Evolutionary conservation across 2,329 filamentous ascomycete genomes (phyloP).

Genomic region (Pseudogymnoascus sp.): DNA sequence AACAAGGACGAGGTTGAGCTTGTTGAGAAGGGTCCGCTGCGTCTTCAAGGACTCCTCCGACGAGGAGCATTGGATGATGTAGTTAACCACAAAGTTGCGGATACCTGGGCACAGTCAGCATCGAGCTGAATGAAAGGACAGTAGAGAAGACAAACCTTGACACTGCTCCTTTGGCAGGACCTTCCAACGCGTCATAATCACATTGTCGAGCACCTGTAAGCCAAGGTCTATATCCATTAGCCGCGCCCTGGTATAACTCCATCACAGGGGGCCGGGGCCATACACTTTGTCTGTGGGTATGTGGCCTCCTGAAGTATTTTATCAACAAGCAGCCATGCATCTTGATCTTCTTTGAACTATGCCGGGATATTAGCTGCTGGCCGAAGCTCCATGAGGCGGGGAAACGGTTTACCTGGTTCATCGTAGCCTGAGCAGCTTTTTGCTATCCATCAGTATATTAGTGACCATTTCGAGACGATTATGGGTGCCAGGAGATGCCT

Average conservation of each 20-base stretch:
- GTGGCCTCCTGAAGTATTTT: conserved; percentile 90
- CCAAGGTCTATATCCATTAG: conserved; percentile 61
- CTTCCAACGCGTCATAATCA: conserved; percentile 99
- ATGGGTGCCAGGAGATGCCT: not conserved
- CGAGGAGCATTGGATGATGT: conserved; percentile 89
- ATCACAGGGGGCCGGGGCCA: conserved; percentile 28
- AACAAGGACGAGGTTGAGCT: conserved; percentile 94
- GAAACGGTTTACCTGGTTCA: conserved; percentile 68
- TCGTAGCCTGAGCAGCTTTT: conserved; percentile 86
- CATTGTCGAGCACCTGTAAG: conserved; percentile 92
- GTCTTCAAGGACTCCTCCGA: conserved; percentile 79
- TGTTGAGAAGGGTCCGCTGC: conserved; percentile 89
- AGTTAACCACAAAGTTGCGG: conserved; percentile 97
- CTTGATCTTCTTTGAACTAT: conserved; percentile 97
- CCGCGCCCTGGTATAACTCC: not conserved
- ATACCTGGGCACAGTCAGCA: conserved; percentile 56
- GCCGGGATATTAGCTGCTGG: conserved; percentile 18
- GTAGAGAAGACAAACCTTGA: conserved; percentile 53
- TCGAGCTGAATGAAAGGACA: not conserved
- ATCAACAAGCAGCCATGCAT: conserved; percentile 95
- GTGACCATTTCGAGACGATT: conserved; percentile 19
- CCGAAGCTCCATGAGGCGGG: not conserved
- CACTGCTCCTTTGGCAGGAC: conserved; percentile 93
- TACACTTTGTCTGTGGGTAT: conserved; percentile 95
- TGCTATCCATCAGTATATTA: conserved; percentile 54